A percentile compares a stretch with the other conserved stretches of the same genome.
Conservation (phyloP, 2,329 filamentous ascomycete genomes). For the Trichoderma cornu-damae region DNA sequence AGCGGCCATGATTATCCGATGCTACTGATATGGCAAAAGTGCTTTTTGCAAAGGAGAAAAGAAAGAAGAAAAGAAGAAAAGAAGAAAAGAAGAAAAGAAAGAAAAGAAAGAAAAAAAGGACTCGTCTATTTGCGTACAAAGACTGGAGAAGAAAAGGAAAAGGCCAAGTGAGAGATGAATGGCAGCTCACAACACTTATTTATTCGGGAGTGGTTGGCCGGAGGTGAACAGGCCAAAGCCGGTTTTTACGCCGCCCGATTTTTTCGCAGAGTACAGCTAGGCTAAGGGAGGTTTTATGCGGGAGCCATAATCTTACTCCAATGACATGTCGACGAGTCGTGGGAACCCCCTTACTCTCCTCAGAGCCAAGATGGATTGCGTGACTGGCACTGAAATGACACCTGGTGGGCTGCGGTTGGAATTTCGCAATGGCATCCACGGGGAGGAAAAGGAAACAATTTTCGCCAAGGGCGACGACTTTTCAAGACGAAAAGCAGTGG, state of each 20-base stretch:
- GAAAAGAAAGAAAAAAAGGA: neutral
- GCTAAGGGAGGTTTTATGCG: neutral
- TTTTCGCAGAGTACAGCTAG: neutral
- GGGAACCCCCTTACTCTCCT: slow-evolving; percentile 12
- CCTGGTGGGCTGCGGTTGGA: slow-evolving; percentile 18
- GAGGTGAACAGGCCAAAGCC: neutral
- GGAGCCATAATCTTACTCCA: slow-evolving; percentile 11
- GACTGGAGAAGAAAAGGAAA: neutral
- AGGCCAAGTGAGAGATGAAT: neutral
- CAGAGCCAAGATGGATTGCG: slow-evolving; percentile 7
- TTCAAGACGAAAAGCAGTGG: neutral
- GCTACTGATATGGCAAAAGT: neutral
- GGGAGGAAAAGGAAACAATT: neutral
- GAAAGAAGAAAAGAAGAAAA: no score
- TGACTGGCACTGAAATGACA: slow-evolving; percentile 19
- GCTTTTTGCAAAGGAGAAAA: neutral
- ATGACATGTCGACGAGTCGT: slow-evolving; percentile 14
- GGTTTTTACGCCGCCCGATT: neutral
- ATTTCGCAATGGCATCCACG: slow-evolving; percentile 20
- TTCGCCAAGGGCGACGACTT: slow-evolving; percentile 3
- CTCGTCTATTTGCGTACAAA: neutral
- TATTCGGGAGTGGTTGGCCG: slow-evolving; percentile 6
- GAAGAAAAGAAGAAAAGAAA: neutral
- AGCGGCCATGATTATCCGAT: slow-evolving; percentile 27
- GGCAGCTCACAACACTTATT: neutral